Evolutionary conservation across 2,329 filamentous ascomycete genomes (phyloP), one percentile per base, ranked within the genome.

Genomic region (Trichocomaceae sp.): DNA sequence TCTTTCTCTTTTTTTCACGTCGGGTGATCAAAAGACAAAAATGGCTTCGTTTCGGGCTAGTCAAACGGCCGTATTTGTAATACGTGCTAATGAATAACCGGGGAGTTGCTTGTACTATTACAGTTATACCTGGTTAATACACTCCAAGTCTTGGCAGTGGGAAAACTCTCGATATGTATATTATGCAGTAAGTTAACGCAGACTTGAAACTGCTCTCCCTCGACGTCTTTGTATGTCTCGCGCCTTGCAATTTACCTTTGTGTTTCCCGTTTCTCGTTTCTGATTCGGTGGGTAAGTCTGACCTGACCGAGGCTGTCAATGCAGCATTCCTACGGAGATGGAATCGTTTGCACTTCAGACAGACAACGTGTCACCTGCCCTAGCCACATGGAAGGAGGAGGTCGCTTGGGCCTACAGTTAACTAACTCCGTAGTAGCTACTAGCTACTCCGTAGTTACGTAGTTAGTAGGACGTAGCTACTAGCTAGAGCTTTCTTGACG

Each of bases 21-120:
- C 51, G 51, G 51, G 42, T 53, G 51, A 53, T 44, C 51, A 47
- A 45, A 35, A 47, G 45, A 33, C 49, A 31, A 47, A 46, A 39
- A 5, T 2, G 12, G 9, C 2, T 35, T 35, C 31, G 31, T 35
- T 35, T 35, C 31, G 12, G 9, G 9, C 31, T 35, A 35, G 12
- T 35, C 5, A 3, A 35, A 35, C 31, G 31, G 31, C 31, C 9
- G 31, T 35, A 35, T 35, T 35, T n/a, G 35, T 39, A 39, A 8
- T 39, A 5, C n/a, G n/a, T n/a, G n/a, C n/a, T n/a, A n/a, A n/a
- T n/a, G n/a, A 37, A 20, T 47, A 37, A 48, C 31, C 47, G 46
- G 29, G 46, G 17, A 29, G 33, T n/a, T n/a, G n/a, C n/a, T n/a
- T n/a, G n/a, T n/a, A n/a, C 47, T 5, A 33, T 33, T 33, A 33